These are phyloP conservation scores for Ogataea methylovora DNA, from an alignment of 805 yeast genomes.

Conservation along the genomic window DNA sequence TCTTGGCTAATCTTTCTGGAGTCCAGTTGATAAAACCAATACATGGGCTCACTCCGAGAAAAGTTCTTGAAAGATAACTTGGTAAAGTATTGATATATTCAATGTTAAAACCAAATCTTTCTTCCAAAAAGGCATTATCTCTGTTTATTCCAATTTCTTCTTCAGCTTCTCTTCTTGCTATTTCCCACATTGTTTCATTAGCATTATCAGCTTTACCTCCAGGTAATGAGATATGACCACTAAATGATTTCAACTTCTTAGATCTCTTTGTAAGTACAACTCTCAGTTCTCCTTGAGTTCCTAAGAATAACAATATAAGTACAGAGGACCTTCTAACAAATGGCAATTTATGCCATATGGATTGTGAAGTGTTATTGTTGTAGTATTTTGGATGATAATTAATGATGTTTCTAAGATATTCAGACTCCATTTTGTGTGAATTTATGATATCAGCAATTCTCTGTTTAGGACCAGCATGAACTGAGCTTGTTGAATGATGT, in stretches of 20 bases:
- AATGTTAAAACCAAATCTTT: constrained; percentile 45
- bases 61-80: constrained; percentile 72
- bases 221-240: constrained; percentile 89
- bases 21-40: constrained; percentile 51
- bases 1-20: constrained; percentile 17
- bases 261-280: constrained; percentile 78
- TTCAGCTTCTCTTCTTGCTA: constrained; percentile 74
- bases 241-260: constrained; percentile 58
- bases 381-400: constrained; percentile 27
- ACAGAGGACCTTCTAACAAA: constrained; percentile 70
- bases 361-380: constrained; percentile 17
- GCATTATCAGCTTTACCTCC: constrained; percentile 85
- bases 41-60: constrained; percentile 78
- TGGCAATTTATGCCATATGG: constrained; percentile 65
- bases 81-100: constrained; percentile 64
- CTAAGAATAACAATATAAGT: constrained; percentile 63
- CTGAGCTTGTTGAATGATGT: too few relatives aligned
- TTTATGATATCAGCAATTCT: constrained; percentile 1
- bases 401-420: constrained; percentile 26
- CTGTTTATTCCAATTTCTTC: constrained; percentile 79
- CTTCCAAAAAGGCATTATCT: constrained; percentile 34
- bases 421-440: constrained; percentile 25
- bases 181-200: constrained; percentile 58
- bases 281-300: constrained; percentile 64
- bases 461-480: too few relatives aligned